Percentiles rank a stretch among this genome's conserved stretches.
Conservation (phyloP, 768 basidiomycete species). For the Clathrus columnatus region DNA sequence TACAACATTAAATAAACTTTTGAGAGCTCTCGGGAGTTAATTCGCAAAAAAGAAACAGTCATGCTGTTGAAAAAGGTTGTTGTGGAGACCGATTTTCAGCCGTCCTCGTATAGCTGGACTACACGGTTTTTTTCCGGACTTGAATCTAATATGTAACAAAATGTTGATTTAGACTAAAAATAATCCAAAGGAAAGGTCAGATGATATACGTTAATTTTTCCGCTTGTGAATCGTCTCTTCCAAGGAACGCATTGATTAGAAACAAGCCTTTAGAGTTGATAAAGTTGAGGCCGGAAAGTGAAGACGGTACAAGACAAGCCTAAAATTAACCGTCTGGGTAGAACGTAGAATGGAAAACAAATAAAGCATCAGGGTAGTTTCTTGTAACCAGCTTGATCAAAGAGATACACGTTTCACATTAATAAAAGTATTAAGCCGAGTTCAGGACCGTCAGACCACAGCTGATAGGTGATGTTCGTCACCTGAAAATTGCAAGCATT, state of each 20-base stretch:
- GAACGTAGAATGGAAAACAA: no score
- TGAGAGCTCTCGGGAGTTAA: not conserved
- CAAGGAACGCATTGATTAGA: not conserved
- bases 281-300: not conserved
- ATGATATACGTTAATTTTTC: not conserved
- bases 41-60: not conserved
- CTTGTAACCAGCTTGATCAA: no score
- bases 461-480: no score
- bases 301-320: no score
- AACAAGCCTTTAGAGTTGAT: no score
- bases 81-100: conserved; percentile 3
- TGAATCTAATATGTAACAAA: not conserved
- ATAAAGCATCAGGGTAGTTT: no score
- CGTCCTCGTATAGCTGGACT: not conserved
- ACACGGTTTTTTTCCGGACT: not conserved
- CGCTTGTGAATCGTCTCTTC: not conserved
- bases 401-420: no score
- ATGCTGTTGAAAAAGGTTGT: not conserved
- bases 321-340: no score
- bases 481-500: no score
- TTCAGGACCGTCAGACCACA: no score
- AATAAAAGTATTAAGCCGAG: no score
- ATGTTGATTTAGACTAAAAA: not conserved
- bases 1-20: not conserved
- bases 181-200: not conserved